Conservation (phyloP, 352 stramenopile species). For the Pythium periplocum region DNA sequence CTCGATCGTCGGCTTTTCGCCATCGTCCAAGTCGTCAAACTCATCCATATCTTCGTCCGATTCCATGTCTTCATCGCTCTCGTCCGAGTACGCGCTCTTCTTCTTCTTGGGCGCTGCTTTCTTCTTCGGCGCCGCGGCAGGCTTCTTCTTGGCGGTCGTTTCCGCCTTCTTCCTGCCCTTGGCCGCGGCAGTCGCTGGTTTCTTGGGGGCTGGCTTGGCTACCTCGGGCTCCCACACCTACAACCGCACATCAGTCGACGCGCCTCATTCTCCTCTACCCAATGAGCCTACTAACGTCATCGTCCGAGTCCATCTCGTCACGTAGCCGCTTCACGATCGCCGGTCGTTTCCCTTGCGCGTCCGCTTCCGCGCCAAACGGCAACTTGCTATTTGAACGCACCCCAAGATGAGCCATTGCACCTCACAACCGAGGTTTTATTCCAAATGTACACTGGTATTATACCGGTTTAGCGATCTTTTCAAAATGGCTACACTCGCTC, state of each 20-base stretch:
- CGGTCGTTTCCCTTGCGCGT: neutral
- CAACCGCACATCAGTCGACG: neutral
- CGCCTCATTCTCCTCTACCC: no score
- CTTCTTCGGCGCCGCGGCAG: conserved; percentile 26
- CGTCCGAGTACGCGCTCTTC: conserved; percentile 36
- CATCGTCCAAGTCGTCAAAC: conserved; percentile 13
- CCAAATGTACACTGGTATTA: conserved; percentile 1
- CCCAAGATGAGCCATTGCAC: conserved; percentile 4
- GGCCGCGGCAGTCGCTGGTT: conserved; percentile 4
- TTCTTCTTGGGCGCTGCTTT: conserved; percentile 33
- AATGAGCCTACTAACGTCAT: conserved; percentile 26
- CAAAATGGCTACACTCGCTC: conserved; percentile 10
- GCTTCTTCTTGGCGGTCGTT: conserved; percentile 19
- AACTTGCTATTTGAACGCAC: conserved; percentile 18
- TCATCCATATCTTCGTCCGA: conserved; percentile 23
- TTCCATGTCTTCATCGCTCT: conserved; percentile 44
- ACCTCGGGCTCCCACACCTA: conserved; percentile 20
- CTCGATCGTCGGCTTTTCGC: conserved; percentile 68
- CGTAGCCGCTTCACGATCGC: conserved; percentile 3
- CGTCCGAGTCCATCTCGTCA: conserved; percentile 38
- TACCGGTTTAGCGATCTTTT: neutral
- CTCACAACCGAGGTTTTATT: conserved; percentile 11
- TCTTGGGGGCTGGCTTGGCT: conserved; percentile 19
- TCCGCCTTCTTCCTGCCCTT: conserved; percentile 24
- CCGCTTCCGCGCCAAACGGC: conserved; percentile 7